phyloP scores from a whole-genome alignment of 2,329 filamentous ascomycete species.

The Calonectria pteridis region DNA sequence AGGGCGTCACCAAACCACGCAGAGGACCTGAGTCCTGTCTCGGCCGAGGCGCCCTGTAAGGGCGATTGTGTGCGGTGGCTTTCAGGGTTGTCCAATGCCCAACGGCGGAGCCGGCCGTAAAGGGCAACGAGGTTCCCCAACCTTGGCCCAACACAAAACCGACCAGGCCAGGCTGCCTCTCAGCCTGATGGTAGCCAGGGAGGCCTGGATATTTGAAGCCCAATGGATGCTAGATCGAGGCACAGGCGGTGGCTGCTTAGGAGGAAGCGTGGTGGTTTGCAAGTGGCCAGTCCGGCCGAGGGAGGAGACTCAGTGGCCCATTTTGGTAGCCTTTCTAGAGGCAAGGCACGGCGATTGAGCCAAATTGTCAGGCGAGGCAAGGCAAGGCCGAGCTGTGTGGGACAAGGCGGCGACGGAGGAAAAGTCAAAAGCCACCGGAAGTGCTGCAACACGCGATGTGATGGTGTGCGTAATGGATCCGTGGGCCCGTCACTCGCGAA shows the following conservation, averaged over 20 bases:
- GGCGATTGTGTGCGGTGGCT: background rate
- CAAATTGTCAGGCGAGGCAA: conserved; percentile 17
- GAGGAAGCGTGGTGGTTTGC: conserved; percentile 14
- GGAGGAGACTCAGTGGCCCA: background rate
- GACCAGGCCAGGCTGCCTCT: conserved; percentile 28
- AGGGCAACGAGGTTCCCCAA: conserved; percentile 16
- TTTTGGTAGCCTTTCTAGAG: conserved; percentile 17
- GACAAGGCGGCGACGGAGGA: conserved; percentile 23
- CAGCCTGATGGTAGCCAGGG: conserved; percentile 23
- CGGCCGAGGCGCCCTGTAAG: conserved; percentile 15
- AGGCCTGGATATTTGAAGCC: conserved; percentile 28
- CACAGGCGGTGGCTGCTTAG: background rate
- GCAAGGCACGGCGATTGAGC: background rate
- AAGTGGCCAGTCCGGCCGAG: conserved; percentile 4
- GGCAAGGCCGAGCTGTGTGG: conserved; percentile 21
- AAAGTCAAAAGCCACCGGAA: conserved; percentile 23
- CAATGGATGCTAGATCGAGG: conserved; percentile 24
- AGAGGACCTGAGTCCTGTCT: conserved; percentile 12
- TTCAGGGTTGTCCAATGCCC: conserved; percentile 3
- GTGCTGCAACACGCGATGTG: conserved; percentile 30
- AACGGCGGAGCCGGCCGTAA: conserved; percentile 13
- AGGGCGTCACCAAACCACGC: conserved; percentile 19
- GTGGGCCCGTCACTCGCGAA: conserved; percentile 21
- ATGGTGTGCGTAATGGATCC: conserved; percentile 30
- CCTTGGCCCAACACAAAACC: conserved; percentile 11